Percentiles rank a stretch among this genome's conserved stretches.
phyloP scores from a whole-genome alignment of 805 yeast genomes.

The Candida montana region DNA sequence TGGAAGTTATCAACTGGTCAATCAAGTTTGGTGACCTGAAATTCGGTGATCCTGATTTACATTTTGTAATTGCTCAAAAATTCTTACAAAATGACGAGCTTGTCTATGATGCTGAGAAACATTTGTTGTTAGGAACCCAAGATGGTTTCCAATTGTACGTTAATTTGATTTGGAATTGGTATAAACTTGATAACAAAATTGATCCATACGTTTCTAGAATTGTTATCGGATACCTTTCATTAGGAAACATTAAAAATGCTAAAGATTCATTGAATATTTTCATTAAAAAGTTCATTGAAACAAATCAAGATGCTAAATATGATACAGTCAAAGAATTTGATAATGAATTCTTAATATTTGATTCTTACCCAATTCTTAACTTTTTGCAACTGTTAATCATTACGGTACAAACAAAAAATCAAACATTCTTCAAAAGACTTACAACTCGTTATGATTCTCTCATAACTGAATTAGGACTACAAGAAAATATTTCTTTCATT shows the following conservation, averaged over 20 bases:
- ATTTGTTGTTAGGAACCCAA: constrained; percentile 60
- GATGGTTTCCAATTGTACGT: constrained; percentile 39
- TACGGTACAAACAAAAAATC: constrained; percentile 49
- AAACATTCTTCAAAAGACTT: constrained; percentile 50
- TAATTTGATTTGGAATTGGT: constrained; percentile 43
- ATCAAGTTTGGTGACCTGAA: constrained; percentile 40
- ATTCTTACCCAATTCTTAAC: constrained; percentile 46
- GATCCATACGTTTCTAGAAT: constrained; percentile 46
- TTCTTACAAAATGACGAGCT: constrained; percentile 43
- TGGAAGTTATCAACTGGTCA: constrained; percentile 66
- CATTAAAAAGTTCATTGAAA: constrained; percentile 27
- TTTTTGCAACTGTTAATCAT: constrained; percentile 63
- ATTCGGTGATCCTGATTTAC: constrained; percentile 72
- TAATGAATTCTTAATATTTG: constrained; percentile 33
- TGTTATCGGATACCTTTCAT: constrained; percentile 67
- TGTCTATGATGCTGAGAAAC: constrained; percentile 66
- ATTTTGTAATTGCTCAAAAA: constrained; percentile 67
- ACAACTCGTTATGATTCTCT: constrained; percentile 41
- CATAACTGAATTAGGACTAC: constrained; percentile 32
- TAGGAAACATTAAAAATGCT: constrained; percentile 62
- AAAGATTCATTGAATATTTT: constrained; percentile 33
- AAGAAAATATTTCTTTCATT: constrained; percentile 44
- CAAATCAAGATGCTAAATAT: constrained; percentile 18
- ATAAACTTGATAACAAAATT: constrained; percentile 24
- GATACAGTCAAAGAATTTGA: constrained; percentile 27